A percentile compares a stretch with the other conserved stretches of the same genome.
These are phyloP conservation scores for Ophiostoma sp. DNA, from an alignment of 2,329 filamentous ascomycete species.

Conservation along the genomic window DNA sequence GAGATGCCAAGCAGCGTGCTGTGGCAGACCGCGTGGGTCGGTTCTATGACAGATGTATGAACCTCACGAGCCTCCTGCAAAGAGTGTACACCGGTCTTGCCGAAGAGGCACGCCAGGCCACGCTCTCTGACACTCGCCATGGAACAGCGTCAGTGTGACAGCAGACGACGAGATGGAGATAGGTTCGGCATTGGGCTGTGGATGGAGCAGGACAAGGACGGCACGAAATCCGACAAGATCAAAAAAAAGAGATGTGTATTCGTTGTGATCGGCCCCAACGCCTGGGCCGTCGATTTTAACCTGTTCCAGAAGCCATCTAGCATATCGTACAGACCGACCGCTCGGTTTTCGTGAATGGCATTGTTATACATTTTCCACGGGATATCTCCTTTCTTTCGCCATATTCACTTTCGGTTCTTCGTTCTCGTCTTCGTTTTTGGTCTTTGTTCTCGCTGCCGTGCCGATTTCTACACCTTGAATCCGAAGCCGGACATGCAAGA, in stretches of 20 bases:
- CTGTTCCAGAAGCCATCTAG: not conserved
- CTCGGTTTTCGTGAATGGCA: not conserved
- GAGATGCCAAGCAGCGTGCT: constrained; percentile 27
- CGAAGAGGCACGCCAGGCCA: constrained; percentile 24
- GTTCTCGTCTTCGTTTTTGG: not conserved
- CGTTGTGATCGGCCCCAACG: not conserved
- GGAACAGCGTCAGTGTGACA: not conserved
- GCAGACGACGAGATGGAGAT: no score
- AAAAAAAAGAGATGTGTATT: not conserved
- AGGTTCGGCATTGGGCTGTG: no score
- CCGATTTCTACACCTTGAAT: constrained; percentile 57
- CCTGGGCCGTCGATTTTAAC: not conserved
- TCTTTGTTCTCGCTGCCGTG: not conserved
- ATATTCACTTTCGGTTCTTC: not conserved
- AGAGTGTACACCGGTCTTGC: constrained; percentile 26
- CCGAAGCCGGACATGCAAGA: constrained; percentile 90
- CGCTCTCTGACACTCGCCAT: not conserved
- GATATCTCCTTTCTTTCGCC: not conserved
- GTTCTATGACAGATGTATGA: constrained; percentile 26
- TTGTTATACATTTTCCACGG: not conserved
- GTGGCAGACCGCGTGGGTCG: constrained; percentile 26
- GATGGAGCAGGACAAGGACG: not conserved
- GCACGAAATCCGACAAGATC: not conserved
- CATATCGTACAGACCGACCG: constrained; percentile 20
- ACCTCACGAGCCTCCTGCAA: constrained; percentile 26